Conservation (phyloP, 805 yeast species). For the Ogataea methanolica region DNA sequence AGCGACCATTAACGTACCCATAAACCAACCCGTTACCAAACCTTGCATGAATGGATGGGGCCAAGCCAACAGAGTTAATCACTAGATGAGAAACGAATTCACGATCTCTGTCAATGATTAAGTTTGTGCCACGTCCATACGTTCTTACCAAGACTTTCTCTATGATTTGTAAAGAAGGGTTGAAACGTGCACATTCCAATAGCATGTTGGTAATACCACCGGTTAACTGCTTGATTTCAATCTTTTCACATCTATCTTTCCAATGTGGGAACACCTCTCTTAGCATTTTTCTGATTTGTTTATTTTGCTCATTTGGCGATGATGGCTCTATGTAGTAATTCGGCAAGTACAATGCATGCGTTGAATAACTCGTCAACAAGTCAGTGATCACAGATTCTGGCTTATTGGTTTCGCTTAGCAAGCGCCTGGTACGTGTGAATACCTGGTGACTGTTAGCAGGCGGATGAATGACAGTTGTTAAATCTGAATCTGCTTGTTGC, state of each 20-base stretch:
- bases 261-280: slow-evolving; percentile 41
- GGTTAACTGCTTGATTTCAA: slow-evolving; percentile 41
- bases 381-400: slow-evolving; percentile 7
- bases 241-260: slow-evolving; percentile 16
- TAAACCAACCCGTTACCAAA: slow-evolving; percentile 71
- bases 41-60: slow-evolving; percentile 64
- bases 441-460: slow-evolving; percentile 1
- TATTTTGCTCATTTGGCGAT: slow-evolving; percentile 26
- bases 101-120: slow-evolving; percentile 68
- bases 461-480: slow-evolving; percentile 6
- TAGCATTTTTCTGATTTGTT: slow-evolving; percentile 36
- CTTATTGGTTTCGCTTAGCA: background rate
- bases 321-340: slow-evolving; percentile 34
- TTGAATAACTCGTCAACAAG: slow-evolving; percentile 28
- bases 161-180: slow-evolving; percentile 4
- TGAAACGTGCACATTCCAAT: slow-evolving; percentile 36
- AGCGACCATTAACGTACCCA: slow-evolving; percentile 62
- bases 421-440: background rate
- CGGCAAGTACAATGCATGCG: slow-evolving; percentile 49
- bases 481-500: slow-evolving; percentile 12
- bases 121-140: slow-evolving; percentile 68
- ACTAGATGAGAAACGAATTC: slow-evolving; percentile 69
- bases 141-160: slow-evolving; percentile 57
- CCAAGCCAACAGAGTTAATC: slow-evolving; percentile 53
- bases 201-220: slow-evolving; percentile 67